Evolutionary conservation across 805 yeast genomes (phyloP).

Genomic region (Saccharomycopsis capsularis): DNA sequence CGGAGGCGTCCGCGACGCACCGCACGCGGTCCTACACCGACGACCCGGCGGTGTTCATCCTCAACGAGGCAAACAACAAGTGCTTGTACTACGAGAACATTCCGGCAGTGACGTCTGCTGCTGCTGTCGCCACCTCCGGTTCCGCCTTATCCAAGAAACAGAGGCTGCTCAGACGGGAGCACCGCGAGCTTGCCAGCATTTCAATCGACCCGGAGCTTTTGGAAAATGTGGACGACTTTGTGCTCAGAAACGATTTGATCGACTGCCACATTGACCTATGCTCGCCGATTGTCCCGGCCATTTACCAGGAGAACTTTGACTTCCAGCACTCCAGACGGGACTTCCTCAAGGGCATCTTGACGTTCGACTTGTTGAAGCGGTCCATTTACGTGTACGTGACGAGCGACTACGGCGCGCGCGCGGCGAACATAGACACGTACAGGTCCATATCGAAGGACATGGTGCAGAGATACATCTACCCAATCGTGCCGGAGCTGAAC

Average conservation of each 20-base stretch:
- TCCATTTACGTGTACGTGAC: slow-evolving; percentile 85
- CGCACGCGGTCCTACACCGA: slow-evolving; percentile 71
- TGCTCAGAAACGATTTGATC: slow-evolving; percentile 82
- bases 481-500: slow-evolving; percentile 83
- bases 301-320: slow-evolving; percentile 94
- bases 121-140: too few relatives aligned
- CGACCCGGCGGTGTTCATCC: slow-evolving; percentile 65
- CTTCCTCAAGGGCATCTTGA: slow-evolving; percentile 83
- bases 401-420: slow-evolving; percentile 84
- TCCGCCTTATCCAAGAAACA: too few relatives aligned
- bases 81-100: slow-evolving; percentile 82
- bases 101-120: slow-evolving; percentile 44
- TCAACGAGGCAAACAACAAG: slow-evolving; percentile 65
- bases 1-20: slow-evolving; percentile 78
- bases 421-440: slow-evolving; percentile 91
- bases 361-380: slow-evolving; percentile 84
- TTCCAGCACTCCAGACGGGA: slow-evolving; percentile 81
- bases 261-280: slow-evolving; percentile 97
- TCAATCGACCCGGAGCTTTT: slow-evolving; percentile 79
- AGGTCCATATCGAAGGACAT: slow-evolving; percentile 87
- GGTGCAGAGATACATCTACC: slow-evolving; percentile 87
- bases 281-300: slow-evolving; percentile 88
- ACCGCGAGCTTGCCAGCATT: slow-evolving; percentile 38
- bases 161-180: too few relatives aligned
- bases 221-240: slow-evolving; percentile 65